Conservation (phyloP, 2,329 filamentous ascomycete genomes). For the Pyricularia sp. region DNA sequence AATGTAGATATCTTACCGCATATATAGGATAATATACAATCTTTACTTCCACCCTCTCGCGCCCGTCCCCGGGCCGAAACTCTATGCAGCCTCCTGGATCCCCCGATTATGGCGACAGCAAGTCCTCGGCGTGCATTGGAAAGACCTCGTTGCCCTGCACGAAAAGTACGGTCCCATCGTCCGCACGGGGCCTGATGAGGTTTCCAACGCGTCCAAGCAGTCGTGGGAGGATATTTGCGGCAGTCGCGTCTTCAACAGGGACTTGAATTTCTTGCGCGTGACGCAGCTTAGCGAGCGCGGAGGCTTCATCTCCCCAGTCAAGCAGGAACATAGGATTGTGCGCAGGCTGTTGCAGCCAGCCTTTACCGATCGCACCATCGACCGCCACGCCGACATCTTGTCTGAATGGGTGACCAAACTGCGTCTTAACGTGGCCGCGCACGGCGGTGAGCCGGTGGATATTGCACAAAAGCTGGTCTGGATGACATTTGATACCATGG, state of each 20-base stretch:
- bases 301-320: conserved; percentile 10
- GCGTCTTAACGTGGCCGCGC: conserved; percentile 11
- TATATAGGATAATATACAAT: conserved; percentile 13
- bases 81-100: conserved; percentile 4
- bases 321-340: conserved; percentile 11
- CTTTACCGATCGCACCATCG: conserved; percentile 18
- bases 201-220: conserved; percentile 23
- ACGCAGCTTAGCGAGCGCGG: conserved; percentile 9
- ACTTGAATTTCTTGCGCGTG: conserved; percentile 7
- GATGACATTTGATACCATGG: conserved; percentile 13
- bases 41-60: conserved; percentile 19
- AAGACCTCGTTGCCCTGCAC: conserved; percentile 16
- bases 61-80: conserved; percentile 16
- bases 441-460: conserved; percentile 12
- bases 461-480: conserved; percentile 17
- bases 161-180: conserved; percentile 28
- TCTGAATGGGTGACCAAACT: conserved; percentile 11
- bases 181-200: conserved; percentile 26
- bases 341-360: conserved; percentile 15
- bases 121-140: neutral
- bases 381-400: conserved; percentile 16
- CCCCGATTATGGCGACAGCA: conserved; percentile 1
- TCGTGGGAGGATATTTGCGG: conserved; percentile 31
- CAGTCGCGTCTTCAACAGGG: conserved; percentile 5
- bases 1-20: neutral